phyloP scores from a whole-genome alignment of 2,329 filamentous ascomycete species.

The Trichophyton verrucosum region DNA sequence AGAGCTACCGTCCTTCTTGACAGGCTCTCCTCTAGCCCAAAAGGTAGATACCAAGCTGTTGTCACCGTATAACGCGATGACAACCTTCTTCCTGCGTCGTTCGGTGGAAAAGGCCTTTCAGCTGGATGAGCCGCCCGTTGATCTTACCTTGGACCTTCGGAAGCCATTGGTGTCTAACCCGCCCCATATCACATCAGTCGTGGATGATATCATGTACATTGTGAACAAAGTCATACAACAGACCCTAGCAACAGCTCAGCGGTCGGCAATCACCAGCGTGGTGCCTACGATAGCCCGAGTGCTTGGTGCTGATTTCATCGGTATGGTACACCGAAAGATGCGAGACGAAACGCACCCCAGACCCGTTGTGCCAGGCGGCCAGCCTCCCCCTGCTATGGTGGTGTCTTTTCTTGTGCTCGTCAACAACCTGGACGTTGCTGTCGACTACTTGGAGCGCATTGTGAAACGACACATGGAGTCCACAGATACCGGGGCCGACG shows the following conservation, averaged over 20 bases:
- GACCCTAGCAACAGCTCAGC: slow-evolving; percentile 73
- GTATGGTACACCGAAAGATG: slow-evolving; percentile 97
- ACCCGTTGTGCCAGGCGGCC: slow-evolving; percentile 59
- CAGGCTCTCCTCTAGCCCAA: slow-evolving; percentile 63
- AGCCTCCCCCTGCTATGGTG: slow-evolving; percentile 79
- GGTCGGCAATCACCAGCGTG: slow-evolving; percentile 62
- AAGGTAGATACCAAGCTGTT: slow-evolving; percentile 66
- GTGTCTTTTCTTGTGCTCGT: slow-evolving; percentile 83
- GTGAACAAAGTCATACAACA: slow-evolving; percentile 84
- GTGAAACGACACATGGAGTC: slow-evolving; percentile 52
- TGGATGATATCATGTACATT: slow-evolving; percentile 99
- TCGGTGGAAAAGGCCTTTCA: slow-evolving; percentile 98
- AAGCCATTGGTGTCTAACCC: slow-evolving; percentile 62
- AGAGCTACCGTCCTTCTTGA: slow-evolving; percentile 58
- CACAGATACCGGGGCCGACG: slow-evolving; percentile 23
- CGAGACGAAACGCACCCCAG: slow-evolving; percentile 87
- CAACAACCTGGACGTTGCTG: slow-evolving; percentile 87
- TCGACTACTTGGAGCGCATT: slow-evolving; percentile 82
- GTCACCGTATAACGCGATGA: slow-evolving; percentile 79
- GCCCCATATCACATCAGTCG: slow-evolving; percentile 85
- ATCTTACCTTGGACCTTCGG: slow-evolving; percentile 62
- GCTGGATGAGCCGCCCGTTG: slow-evolving; percentile 73
- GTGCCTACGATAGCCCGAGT: slow-evolving; percentile 68
- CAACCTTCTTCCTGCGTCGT: slow-evolving; percentile 89
- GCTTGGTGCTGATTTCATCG: slow-evolving; percentile 78